Evolutionary conservation across 306 rosid species (phyloP).

Genomic region (Glycine latifolia): DNA sequence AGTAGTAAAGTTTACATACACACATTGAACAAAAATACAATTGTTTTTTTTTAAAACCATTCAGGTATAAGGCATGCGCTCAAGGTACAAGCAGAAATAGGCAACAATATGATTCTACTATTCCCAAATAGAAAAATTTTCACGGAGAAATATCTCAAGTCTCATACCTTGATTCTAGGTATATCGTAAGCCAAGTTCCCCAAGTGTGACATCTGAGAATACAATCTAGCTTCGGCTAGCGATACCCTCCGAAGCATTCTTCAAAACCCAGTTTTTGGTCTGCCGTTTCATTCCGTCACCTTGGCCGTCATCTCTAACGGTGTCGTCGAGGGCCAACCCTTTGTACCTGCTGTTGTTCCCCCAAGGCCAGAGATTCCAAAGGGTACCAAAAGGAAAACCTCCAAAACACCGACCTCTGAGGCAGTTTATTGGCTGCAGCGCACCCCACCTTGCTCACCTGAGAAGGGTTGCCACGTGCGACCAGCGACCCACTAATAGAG

Average conservation of each 20-base stretch:
- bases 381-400: constrained; percentile 73
- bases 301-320: constrained; percentile 42
- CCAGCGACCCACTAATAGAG: constrained; percentile 59
- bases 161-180: constrained; percentile 72
- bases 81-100: constrained; percentile 1
- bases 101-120: constrained; percentile 11
- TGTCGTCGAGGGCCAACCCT: constrained; percentile 72
- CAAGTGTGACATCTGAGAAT: constrained; percentile 87
- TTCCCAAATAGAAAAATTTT: constrained; percentile 3
- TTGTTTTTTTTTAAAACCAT: constrained; percentile 9
- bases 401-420: constrained; percentile 54
- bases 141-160: constrained; percentile 18
- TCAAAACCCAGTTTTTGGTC: constrained; percentile 77
- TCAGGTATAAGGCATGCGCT: background rate
- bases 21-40: constrained; percentile 22
- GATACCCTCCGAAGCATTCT: constrained; percentile 85
- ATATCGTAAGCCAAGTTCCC: constrained; percentile 81
- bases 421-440: constrained; percentile 47
- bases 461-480: constrained; percentile 61
- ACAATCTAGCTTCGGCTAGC: constrained; percentile 75
- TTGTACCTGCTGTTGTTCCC: constrained; percentile 49
- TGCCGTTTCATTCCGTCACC: constrained; percentile 42
- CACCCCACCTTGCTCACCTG: constrained; percentile 63
- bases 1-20: constrained; percentile 15
- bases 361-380: constrained; percentile 73